Base-by-base conservation (phyloP, 495 filamentous ascomycete genomes). In the Xylaria intraflava region DNA sequence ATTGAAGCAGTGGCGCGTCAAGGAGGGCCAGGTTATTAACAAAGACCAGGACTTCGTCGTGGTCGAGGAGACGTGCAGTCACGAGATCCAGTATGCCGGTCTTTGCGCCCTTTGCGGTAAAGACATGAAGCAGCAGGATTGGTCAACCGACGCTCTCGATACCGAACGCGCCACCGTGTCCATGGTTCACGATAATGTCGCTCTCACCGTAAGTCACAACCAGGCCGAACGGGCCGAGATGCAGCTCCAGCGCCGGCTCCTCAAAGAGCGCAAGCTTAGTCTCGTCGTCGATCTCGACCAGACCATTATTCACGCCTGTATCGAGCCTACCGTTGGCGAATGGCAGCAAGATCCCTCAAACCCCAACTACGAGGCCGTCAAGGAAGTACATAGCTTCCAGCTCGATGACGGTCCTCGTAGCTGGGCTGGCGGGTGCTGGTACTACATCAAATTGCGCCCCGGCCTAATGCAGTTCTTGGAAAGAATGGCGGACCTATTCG, bases 391-490 rank as follows among this genome's bases (percentile, higher is more conserved):
- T 57, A 73, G 80, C 38, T 99, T 99, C 60, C 88, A 95, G 70
- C 78, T 99, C 49, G 89, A 95, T 55, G 90, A 96, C 62, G 88
- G 84, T 19, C 86, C 87, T 19, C 78, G 80, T 11, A 82, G 70
- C 24, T 46, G 74, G 4, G 67, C 83, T 53, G 82, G 79, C 33
- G 82, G 83, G 7, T 88, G 85, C 61, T 94, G 85, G 85, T 99
- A 99, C 72, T 97, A 96, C 67, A 92, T 97, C 75, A 99, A 99
- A 69, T 83, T 95, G 73, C 89, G 93, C n/a, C 93, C 93, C 1
- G 89, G 91, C 10, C 74, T 97, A 46, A 78, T 87, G 58, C 78
- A 85, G 12, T 99, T 99, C 65, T 72, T 99, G 53, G 72, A 87
- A 52, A 82, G 81, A 17, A 78, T 97, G 51, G 81, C 90, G 3